phyloP scores from a whole-genome alignment of 306 rosid species.

The Castanopsis chinensis region DNA sequence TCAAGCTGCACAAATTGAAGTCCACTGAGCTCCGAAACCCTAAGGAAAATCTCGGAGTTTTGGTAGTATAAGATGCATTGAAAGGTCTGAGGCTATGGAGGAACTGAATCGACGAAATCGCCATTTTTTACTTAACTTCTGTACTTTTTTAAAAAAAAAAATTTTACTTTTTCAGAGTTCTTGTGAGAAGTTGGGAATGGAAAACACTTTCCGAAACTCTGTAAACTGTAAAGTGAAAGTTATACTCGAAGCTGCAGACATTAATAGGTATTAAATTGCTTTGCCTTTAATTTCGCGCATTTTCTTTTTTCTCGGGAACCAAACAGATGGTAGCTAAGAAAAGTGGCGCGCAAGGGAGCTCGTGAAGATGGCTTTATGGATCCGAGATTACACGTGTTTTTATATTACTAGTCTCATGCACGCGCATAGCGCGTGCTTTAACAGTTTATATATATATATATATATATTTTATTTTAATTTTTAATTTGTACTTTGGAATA shows the following conservation, averaged over 20 bases:
- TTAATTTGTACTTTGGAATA: too few relatives aligned
- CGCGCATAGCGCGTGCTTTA: too few relatives aligned
- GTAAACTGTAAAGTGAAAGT: neutral
- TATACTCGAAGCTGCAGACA: neutral
- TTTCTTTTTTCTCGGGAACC: neutral
- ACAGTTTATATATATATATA: too few relatives aligned
- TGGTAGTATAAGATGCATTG: neutral
- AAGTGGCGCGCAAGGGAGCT: neutral
- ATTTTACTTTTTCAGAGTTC: neutral
- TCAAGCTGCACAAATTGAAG: slow-evolving; percentile 5
- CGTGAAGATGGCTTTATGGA: neutral
- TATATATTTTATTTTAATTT: too few relatives aligned
- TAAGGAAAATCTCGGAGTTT: neutral
- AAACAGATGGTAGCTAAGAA: neutral
- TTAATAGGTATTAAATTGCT: neutral
- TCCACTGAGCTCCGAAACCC: slow-evolving; percentile 8
- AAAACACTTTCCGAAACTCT: neutral
- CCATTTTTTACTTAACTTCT: slow-evolving; percentile 2
- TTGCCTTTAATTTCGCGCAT: neutral
- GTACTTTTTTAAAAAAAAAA: too few relatives aligned
- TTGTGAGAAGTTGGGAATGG: neutral
- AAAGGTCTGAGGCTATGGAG: slow-evolving; percentile 3
- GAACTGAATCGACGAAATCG: slow-evolving; percentile 4
- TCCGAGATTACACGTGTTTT: neutral
- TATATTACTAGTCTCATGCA: neutral